These are phyloP conservation scores for Trypanosomatidae sp. DNA, from an alignment of 208 protist species.

Conservation along the genomic window DNA sequence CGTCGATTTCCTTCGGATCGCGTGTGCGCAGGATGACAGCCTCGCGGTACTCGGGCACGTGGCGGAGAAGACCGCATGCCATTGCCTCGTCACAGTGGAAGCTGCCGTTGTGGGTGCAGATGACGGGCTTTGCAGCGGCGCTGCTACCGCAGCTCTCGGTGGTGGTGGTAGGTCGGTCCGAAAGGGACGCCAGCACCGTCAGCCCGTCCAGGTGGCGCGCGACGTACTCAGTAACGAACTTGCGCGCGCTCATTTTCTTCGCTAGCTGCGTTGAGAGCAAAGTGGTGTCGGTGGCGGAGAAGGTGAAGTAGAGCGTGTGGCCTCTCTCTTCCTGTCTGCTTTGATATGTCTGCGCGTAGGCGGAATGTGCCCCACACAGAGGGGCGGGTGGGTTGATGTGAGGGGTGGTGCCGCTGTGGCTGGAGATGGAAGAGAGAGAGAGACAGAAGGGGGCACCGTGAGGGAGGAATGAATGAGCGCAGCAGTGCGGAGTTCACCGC, in stretches of 20 bases:
- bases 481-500: background rate
- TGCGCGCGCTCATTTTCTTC: slow-evolving; percentile 28
- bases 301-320: background rate
- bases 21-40: slow-evolving; percentile 85
- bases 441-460: background rate
- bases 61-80: slow-evolving; percentile 89
- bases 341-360: background rate
- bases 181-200: slow-evolving; percentile 36
- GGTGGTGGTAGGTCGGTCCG: slow-evolving; percentile 22
- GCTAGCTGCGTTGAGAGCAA: background rate
- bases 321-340: background rate
- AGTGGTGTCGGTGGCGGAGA: background rate
- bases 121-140: slow-evolving; percentile 33
- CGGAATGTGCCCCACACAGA: background rate
- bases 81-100: slow-evolving; percentile 97
- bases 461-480: background rate
- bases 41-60: slow-evolving; percentile 53
- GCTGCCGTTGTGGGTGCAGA: slow-evolving; percentile 92
- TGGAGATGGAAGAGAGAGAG: background rate
- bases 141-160: background rate
- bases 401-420: background rate
- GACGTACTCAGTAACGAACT: slow-evolving; percentile 68
- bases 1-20: slow-evolving; percentile 69
- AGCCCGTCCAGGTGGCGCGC: slow-evolving; percentile 52
- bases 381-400: background rate